Conservation (phyloP, 2,329 filamentous ascomycete species). For the Drechslera avenae region DNA sequence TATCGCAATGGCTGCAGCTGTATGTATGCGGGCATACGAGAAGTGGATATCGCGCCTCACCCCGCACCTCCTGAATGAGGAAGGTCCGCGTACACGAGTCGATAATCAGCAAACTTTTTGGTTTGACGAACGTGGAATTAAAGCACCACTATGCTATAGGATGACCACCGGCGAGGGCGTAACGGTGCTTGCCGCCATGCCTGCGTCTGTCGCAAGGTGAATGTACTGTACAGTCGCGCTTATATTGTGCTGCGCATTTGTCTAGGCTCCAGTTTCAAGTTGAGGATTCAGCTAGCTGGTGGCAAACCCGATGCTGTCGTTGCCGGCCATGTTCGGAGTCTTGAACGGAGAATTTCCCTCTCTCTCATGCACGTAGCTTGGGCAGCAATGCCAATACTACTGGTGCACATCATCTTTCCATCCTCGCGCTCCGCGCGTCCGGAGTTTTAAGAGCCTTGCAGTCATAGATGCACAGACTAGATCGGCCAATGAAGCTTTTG, state of each 20-base stretch:
- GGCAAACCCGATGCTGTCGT: constrained; percentile 2
- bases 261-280: neutral
- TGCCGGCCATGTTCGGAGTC: neutral
- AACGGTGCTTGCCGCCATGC: constrained; percentile 25
- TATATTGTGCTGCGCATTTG: constrained; percentile 3
- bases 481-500: neutral
- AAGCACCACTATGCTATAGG: constrained; percentile 24
- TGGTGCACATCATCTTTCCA: neutral
- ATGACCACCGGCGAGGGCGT: constrained; percentile 18
- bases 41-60: constrained; percentile 13
- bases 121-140: constrained; percentile 17
- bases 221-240: constrained; percentile 29
- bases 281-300: neutral
- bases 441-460: neutral
- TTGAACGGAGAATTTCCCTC: neutral
- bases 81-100: constrained; percentile 20
- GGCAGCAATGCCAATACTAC: neutral
- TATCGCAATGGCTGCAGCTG: neutral
- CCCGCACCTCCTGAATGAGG: constrained; percentile 18
- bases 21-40: constrained; percentile 10
- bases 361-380: neutral
- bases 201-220: constrained; percentile 24
- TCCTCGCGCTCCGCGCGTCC: neutral
- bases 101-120: constrained; percentile 15
- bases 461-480: constrained; percentile 1